phyloP scores from a whole-genome alignment of 352 stramenopile species.

The Phytophthora brassicae region DNA sequence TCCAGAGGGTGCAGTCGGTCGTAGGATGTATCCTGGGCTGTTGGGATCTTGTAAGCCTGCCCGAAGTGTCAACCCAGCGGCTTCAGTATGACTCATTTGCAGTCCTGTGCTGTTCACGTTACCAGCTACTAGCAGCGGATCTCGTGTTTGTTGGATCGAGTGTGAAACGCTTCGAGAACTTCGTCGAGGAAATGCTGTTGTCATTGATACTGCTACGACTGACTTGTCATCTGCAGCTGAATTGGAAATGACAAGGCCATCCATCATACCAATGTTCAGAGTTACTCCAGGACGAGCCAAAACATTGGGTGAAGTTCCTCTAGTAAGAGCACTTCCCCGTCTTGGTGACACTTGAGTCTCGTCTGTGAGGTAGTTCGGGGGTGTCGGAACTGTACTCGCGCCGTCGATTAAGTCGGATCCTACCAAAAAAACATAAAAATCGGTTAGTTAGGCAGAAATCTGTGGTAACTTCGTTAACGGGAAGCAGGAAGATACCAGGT shows the following conservation, averaged over 20 bases:
- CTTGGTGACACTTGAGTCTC: conserved; percentile 10
- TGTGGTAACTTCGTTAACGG: not conserved
- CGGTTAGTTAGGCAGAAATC: not conserved
- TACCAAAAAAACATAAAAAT: not conserved
- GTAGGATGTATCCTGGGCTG: conserved; percentile 10
- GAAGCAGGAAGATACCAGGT: conserved; percentile 5
- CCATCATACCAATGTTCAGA: conserved; percentile 30
- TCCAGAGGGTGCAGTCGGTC: conserved; percentile 5
- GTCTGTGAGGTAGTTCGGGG: conserved; percentile 7
- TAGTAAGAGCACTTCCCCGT: conserved; percentile 11
- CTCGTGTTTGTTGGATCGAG: conserved; percentile 21
- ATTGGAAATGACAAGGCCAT: conserved; percentile 20
- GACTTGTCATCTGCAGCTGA: conserved; percentile 14
- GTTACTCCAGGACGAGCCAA: conserved; percentile 23
- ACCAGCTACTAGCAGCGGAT: conserved; percentile 10
- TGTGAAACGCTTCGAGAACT: conserved; percentile 25
- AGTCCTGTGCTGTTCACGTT: conserved; percentile 21
- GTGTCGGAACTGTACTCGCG: not conserved
- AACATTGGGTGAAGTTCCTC: conserved; percentile 11
- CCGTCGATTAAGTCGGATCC: not conserved
- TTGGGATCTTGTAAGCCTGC: conserved; percentile 14
- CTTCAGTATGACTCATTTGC: conserved; percentile 25
- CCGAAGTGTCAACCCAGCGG: conserved; percentile 11
- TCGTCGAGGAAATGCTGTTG: conserved; percentile 21
- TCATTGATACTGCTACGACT: conserved; percentile 4